Evolutionary conservation across 75 land plant species (phyloP), one percentile per base, ranked within the genome.

Genomic region (Azolla pinnata): DNA sequence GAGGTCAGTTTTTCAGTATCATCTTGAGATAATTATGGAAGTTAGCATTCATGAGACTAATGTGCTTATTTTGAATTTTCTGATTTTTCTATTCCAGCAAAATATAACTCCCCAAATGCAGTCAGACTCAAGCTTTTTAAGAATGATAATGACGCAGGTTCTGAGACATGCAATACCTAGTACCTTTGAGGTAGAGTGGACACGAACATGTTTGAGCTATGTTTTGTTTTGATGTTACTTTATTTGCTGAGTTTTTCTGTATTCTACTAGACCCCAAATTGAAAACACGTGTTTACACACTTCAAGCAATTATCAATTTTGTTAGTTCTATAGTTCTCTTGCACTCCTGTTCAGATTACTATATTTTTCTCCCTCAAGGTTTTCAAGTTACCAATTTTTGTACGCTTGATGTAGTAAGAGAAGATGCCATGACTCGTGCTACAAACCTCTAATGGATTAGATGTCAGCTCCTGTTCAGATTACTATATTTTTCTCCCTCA

Each of bases 121-220:
- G 17, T 54, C 67, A 47, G 66, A 63, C 44, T n/a, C 67, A 29
- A 52, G 42, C 31, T 70, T 70, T 65, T 56, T 70, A 18, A 33
- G 68, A 32, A 64, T 70, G 61, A 25, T 70, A 27, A 70, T 70
- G 73, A 56, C 56, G 9, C 42, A 56, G 35, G 73, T 70, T 7
- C 45, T 70, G 61, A 64, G 57, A 33, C 68, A 64, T 12, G 24
- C 35, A 12, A 33, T 70, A 25, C 55, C 56, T 45, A 20, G 18
- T 48, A 3, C 51, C 51, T 48, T 12, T 20, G 51, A 48, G 51
- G 51, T 48, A 18, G 21, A 8, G 42, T 38, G 51, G 19, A 8
- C 19, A 3, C 19, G 51, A 48, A 4, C 21, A 3, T 48, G 42
- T 7, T 8, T 38, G 42, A 14, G 14, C 7, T 38, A 48, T 48